Evolutionary conservation across 345 rosid species (phyloP).

Genomic region (Aquilaria yunnanensis): DNA sequence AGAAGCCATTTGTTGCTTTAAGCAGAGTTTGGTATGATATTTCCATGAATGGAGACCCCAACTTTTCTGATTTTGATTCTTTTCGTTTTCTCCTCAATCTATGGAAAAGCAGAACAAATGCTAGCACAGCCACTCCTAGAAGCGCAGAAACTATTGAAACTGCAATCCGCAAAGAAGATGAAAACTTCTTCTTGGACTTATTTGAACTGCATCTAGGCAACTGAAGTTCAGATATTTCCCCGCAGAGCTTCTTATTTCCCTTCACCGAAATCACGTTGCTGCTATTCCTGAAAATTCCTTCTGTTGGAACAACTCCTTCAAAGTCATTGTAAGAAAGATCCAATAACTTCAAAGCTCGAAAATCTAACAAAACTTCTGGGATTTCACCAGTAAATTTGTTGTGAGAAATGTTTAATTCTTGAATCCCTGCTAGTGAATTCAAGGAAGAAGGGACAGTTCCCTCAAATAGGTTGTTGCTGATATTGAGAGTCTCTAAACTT

Average conservation of each 20-base stretch:
- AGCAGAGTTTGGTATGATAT: constrained; percentile 1
- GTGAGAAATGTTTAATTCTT: constrained; percentile 22
- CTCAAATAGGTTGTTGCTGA: constrained; percentile 17
- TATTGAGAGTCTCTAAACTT: constrained; percentile 1
- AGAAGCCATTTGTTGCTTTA: background rate
- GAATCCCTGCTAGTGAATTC: constrained; percentile 18
- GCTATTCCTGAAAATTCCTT: constrained; percentile 24
- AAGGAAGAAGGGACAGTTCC: constrained; percentile 26
- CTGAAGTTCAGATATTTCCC: constrained; percentile 14
- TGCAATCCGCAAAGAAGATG: background rate
- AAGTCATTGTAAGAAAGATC: constrained; percentile 33
- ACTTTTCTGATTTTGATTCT: background rate
- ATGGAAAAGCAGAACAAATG: background rate
- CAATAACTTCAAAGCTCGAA: background rate
- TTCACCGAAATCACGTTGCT: constrained; percentile 16
- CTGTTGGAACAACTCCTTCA: constrained; percentile 24
- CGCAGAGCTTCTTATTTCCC: constrained; percentile 29
- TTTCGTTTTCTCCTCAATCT: background rate
- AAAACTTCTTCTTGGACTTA: background rate
- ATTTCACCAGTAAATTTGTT: constrained; percentile 27
- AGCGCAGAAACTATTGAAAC: background rate
- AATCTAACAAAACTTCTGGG: constrained; percentile 5
- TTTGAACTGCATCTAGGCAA: constrained; percentile 6
- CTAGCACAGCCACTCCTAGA: background rate
- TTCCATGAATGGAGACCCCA: background rate